Conservation (phyloP, 202 grass and related monocot species). For the Panicum hallii region DNA sequence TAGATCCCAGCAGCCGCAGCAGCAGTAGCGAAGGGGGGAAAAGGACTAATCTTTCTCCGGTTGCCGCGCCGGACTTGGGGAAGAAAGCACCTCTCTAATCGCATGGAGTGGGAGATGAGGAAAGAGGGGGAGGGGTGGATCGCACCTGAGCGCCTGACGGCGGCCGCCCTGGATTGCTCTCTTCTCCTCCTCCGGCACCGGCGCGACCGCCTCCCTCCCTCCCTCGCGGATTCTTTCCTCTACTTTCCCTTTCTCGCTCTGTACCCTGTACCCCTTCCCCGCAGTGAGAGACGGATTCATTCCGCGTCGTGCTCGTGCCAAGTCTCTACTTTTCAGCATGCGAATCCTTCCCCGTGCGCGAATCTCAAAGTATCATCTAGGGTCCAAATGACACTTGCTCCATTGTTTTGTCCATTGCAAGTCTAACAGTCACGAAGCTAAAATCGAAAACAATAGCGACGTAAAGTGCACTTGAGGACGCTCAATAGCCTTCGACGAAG, state of each 20-base stretch:
- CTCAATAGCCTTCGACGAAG: too few species aligned
- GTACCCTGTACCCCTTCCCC: neutral
- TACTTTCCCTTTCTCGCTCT: conserved; percentile 3
- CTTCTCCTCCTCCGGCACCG: neutral
- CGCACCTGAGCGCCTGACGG: conserved; percentile 12
- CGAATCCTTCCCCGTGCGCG: neutral
- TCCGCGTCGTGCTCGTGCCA: conserved; percentile 9
- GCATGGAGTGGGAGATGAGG: neutral
- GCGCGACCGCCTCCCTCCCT: neutral
- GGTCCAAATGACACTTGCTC: too few species aligned
- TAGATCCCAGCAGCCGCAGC: neutral
- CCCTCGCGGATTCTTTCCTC: neutral
- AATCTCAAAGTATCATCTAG: neutral
- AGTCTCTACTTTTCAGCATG: neutral
- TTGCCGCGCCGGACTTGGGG: neutral
- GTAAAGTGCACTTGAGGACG: too few species aligned
- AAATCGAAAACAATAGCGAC: too few species aligned
- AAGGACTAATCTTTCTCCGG: neutral
- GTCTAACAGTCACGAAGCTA: too few species aligned
- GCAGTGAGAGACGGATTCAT: neutral
- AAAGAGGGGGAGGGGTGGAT: neutral
- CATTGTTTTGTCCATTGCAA: too few species aligned
- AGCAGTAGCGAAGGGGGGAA: neutral
- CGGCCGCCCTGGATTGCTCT: neutral
- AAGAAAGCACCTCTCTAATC: conserved; percentile 18